These are phyloP conservation scores for Apiospora arundinis DNA, from an alignment of 2,329 filamentous ascomycete species.

Conservation along the genomic window DNA sequence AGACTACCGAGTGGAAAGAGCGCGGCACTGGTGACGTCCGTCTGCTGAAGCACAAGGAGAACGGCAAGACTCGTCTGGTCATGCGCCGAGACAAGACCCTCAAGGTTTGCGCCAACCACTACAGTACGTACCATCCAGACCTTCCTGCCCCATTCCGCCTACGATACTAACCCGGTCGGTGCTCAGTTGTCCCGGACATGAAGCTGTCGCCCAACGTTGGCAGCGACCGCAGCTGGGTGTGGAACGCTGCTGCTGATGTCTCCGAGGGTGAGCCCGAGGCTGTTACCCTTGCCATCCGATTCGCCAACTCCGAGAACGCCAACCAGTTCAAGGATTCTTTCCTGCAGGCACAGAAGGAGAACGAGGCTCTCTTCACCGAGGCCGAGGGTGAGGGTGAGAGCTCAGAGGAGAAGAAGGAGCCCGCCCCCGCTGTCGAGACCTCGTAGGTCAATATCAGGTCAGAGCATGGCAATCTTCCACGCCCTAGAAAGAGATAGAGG, in stretches of 20 bases:
- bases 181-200: slow-evolving; percentile 92
- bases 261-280: slow-evolving; percentile 98
- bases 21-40: slow-evolving; percentile 95
- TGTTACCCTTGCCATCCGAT: slow-evolving; percentile 93
- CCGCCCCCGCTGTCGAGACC: slow-evolving; percentile 27
- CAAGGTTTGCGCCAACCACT: slow-evolving; percentile 99
- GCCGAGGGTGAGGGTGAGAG: slow-evolving; percentile 45
- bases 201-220: slow-evolving; percentile 98
- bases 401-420: slow-evolving; percentile 35
- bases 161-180: slow-evolving; percentile 18
- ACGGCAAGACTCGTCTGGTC: slow-evolving; percentile 92
- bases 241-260: slow-evolving; percentile 97
- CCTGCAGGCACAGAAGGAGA: slow-evolving; percentile 95
- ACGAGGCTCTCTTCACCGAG: slow-evolving; percentile 81
- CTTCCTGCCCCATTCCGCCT: neutral
- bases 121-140: slow-evolving; percentile 68
- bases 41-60: slow-evolving; percentile 98
- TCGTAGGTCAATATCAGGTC: slow-evolving; percentile 24
- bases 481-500: neutral
- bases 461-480: neutral
- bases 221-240: slow-evolving; percentile 98
- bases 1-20: slow-evolving; percentile 97
- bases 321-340: slow-evolving; percentile 98
- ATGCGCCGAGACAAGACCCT: slow-evolving; percentile 99
- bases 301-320: slow-evolving; percentile 97